Evolutionary conservation across 2,329 filamentous ascomycete genomes (phyloP).

Genomic region (Trichophyton mentagrophytes): DNA sequence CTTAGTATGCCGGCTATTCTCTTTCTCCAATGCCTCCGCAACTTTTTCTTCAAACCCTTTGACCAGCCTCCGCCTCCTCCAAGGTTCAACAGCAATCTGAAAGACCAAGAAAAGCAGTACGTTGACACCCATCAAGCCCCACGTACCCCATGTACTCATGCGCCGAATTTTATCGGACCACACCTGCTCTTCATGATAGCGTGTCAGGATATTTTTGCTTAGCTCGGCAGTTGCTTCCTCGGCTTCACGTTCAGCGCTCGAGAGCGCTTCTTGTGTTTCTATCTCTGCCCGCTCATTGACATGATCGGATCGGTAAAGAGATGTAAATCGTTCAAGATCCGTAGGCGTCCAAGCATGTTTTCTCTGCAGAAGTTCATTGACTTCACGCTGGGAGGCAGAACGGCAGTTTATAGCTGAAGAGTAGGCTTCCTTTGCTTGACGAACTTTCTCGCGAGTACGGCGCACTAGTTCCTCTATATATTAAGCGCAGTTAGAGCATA

Average conservation of each 20-base stretch:
- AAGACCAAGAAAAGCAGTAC: conserved; percentile 76
- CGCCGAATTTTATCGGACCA: conserved; percentile 96
- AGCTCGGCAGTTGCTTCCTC: conserved; percentile 64
- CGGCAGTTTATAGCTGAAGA: conserved; percentile 72
- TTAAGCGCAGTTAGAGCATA: conserved; percentile 6
- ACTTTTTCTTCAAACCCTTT: conserved; percentile 71
- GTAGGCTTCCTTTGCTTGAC: conserved; percentile 60
- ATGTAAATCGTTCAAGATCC: conserved; percentile 90
- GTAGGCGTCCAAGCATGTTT: conserved; percentile 81
- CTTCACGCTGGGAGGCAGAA: conserved; percentile 83
- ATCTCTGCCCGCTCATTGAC: conserved; percentile 76
- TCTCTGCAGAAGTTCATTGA: conserved; percentile 81
- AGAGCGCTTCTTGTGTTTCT: conserved; percentile 57
- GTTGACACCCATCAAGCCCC: conserved; percentile 95
- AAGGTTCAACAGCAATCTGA: conserved; percentile 84
- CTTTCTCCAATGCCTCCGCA: conserved; percentile 55
- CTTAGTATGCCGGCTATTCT: conserved; percentile 26
- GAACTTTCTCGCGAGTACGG: conserved; percentile 50
- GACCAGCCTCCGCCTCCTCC: conserved; percentile 70
- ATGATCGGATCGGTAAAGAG: conserved; percentile 83
- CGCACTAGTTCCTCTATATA: conserved; percentile 40
- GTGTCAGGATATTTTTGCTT: conserved; percentile 68
- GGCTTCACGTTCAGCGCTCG: conserved; percentile 63
- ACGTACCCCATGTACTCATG: conserved; percentile 97
- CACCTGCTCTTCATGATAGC: conserved; percentile 98